A percentile compares a stretch with the other conserved stretches of the same genome.
These are phyloP conservation scores for Phytophthora multivora DNA, from an alignment of 352 stramenopile species.

Conservation along the genomic window DNA sequence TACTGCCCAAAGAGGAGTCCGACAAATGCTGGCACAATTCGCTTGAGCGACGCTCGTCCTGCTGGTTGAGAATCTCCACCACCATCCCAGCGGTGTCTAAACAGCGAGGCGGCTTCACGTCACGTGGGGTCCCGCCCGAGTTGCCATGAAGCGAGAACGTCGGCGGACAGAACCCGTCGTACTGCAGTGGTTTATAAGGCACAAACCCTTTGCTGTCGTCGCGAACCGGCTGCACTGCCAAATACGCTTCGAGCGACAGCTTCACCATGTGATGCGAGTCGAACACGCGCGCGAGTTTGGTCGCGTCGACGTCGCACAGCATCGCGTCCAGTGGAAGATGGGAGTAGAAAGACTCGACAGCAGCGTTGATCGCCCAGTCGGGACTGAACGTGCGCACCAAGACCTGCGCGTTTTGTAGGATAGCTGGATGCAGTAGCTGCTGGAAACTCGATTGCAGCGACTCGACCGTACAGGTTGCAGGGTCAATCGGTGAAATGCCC, in stretches of 20 bases:
- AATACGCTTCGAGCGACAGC: slow-evolving; percentile 36
- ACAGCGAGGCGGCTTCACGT: slow-evolving; percentile 6
- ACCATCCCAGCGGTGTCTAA: not conserved
- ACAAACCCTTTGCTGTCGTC: slow-evolving; percentile 33
- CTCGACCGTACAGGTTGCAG: slow-evolving; percentile 61
- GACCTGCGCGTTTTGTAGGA: slow-evolving; percentile 42
- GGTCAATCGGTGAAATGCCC: slow-evolving; percentile 63
- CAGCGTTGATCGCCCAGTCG: slow-evolving; percentile 64
- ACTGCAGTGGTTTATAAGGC: slow-evolving; percentile 35
- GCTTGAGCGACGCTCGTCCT: too few species aligned
- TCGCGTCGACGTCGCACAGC: slow-evolving; percentile 58
- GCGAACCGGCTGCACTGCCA: slow-evolving; percentile 17
- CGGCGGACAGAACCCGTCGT: slow-evolving; percentile 22
- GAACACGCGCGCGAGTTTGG: slow-evolving; percentile 38
- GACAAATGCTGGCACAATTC: not conserved
- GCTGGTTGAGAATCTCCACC: not conserved
- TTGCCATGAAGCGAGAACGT: slow-evolving; percentile 28
- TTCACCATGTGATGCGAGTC: slow-evolving; percentile 36
- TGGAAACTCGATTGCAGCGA: slow-evolving; percentile 61
- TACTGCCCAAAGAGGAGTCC: slow-evolving; percentile 2
- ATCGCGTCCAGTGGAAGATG: slow-evolving; percentile 80
- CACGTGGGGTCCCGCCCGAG: not conserved
- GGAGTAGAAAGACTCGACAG: slow-evolving; percentile 72
- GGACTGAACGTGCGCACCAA: slow-evolving; percentile 50
- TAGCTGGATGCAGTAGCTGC: slow-evolving; percentile 42